phyloP scores from a whole-genome alignment of 2,329 filamentous ascomycete genomes.

The Aspergillus versicolor region DNA sequence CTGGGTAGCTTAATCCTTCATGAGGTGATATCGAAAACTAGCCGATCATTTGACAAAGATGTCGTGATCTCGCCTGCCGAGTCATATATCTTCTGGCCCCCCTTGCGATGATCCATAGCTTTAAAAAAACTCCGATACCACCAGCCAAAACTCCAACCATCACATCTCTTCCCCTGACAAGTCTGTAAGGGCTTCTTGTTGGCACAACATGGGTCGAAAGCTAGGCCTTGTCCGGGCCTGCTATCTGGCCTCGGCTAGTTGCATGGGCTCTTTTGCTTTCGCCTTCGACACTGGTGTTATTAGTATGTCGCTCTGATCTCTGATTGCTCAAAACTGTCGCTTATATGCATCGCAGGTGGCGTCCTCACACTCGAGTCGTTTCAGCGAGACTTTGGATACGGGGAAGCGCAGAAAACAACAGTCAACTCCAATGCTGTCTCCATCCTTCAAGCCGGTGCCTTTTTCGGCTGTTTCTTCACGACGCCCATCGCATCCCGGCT shows the following conservation, averaged over 20 bases:
- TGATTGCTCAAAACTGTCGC: neutral
- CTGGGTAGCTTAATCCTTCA: neutral
- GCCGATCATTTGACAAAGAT: neutral
- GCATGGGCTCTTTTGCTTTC: conserved; percentile 41
- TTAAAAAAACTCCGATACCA: neutral
- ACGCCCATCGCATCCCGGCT: conserved; percentile 46
- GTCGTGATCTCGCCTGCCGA: neutral
- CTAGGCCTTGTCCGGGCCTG: conserved; percentile 37
- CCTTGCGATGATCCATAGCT: neutral
- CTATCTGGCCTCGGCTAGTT: conserved; percentile 37
- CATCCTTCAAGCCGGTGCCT: conserved; percentile 52
- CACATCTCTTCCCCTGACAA: neutral
- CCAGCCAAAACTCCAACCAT: neutral
- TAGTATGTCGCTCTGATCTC: conserved; percentile 21
- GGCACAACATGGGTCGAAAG: conserved; percentile 26
- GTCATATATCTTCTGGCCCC: neutral
- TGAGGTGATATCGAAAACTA: neutral
- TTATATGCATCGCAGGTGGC: conserved; percentile 32
- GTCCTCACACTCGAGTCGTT: conserved; percentile 48
- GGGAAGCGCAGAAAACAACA: conserved; percentile 38
- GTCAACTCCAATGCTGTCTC: conserved; percentile 50
- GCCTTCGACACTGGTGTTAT: conserved; percentile 42
- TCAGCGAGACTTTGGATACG: conserved; percentile 39
- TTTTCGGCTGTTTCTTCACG: conserved; percentile 51
- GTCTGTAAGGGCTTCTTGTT: neutral